Percentiles rank a stretch among this genome's conserved stretches.
phyloP scores from a whole-genome alignment of 2,329 filamentous ascomycete species.

The Pestalotiopsis sp. region DNA sequence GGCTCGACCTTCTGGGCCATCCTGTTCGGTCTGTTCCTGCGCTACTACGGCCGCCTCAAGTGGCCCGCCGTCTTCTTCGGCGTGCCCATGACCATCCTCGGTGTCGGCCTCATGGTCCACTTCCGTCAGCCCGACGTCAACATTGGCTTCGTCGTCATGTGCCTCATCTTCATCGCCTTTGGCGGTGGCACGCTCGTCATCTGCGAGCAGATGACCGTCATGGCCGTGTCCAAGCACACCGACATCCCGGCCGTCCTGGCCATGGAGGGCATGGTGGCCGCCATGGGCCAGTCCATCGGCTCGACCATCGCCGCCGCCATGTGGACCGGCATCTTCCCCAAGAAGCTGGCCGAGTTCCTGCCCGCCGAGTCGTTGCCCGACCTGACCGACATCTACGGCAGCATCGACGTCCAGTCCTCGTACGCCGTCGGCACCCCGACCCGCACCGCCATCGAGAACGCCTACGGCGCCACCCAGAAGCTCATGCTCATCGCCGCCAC shows the following conservation, averaged over 20 bases:
- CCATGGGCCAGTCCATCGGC: slow-evolving; percentile 57
- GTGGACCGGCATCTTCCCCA: slow-evolving; percentile 56
- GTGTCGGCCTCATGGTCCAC: slow-evolving; percentile 53
- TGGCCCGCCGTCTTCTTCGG: slow-evolving; percentile 38
- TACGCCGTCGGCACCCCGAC: slow-evolving; percentile 48
- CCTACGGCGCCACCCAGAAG: slow-evolving; percentile 53
- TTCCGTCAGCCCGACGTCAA: slow-evolving; percentile 51
- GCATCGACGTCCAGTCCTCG: slow-evolving; percentile 48
- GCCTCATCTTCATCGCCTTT: slow-evolving; percentile 54
- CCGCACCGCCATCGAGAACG: slow-evolving; percentile 52
- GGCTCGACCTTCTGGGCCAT: slow-evolving; percentile 45
- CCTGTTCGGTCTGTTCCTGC: slow-evolving; percentile 47
- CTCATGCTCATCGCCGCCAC: slow-evolving; percentile 45
- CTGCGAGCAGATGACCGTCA: slow-evolving; percentile 56
- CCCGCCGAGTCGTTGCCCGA: slow-evolving; percentile 38
- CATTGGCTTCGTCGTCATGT: slow-evolving; percentile 53
- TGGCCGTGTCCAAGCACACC: slow-evolving; percentile 55
- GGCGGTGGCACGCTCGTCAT: slow-evolving; percentile 58
- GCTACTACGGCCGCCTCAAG: slow-evolving; percentile 50
- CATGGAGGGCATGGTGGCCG: slow-evolving; percentile 55
- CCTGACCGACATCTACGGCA: slow-evolving; percentile 48
- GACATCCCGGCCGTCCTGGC: slow-evolving; percentile 58
- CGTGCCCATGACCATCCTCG: slow-evolving; percentile 49
- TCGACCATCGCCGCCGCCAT: slow-evolving; percentile 58
- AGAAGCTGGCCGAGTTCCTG: slow-evolving; percentile 47